phyloP scores from a whole-genome alignment of 805 yeast species.

The Metschnikowia borealis region DNA sequence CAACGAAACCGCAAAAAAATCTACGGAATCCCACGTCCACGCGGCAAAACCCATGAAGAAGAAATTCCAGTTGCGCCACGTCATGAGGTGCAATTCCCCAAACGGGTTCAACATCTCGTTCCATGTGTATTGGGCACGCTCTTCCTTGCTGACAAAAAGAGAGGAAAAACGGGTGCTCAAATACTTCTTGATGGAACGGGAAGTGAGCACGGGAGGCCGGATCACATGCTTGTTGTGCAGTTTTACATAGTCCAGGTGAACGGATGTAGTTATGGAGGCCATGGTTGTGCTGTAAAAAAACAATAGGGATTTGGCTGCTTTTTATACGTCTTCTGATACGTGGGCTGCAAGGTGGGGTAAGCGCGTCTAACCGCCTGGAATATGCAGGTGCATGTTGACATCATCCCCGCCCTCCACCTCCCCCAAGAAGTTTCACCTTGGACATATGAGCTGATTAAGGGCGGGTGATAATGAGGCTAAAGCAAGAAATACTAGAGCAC shows the following conservation, averaged over 20 bases:
- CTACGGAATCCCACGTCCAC: constrained; percentile 68
- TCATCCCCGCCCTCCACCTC: neutral
- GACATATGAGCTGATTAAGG: too few relatives aligned
- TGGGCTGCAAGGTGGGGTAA: neutral
- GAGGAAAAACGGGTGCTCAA: constrained; percentile 45
- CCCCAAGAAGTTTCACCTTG: too few relatives aligned
- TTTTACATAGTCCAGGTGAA: constrained; percentile 11
- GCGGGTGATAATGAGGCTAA: too few relatives aligned
- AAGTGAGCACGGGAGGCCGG: constrained; percentile 29
- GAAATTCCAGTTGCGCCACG: constrained; percentile 45
- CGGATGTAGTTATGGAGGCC: constrained; percentile 9
- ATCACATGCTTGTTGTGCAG: constrained; percentile 17
- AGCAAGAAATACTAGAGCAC: too few relatives aligned
- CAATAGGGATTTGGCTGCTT: neutral
- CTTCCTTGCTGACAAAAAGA: constrained; percentile 45
- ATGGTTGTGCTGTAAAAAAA: neutral
- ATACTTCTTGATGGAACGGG: constrained; percentile 32
- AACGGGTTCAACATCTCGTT: constrained; percentile 56
- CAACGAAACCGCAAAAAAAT: constrained; percentile 55
- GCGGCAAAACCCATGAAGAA: constrained; percentile 50
- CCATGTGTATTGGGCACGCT: constrained; percentile 31
- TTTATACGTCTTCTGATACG: neutral
- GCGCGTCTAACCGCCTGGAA: neutral
- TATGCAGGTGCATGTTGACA: neutral
- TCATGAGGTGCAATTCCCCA: constrained; percentile 12